Percentiles rank a stretch among this genome's conserved stretches.
phyloP scores from a whole-genome alignment of 2,329 filamentous ascomycete genomes.

The Coccinonectria pachysandricola region DNA sequence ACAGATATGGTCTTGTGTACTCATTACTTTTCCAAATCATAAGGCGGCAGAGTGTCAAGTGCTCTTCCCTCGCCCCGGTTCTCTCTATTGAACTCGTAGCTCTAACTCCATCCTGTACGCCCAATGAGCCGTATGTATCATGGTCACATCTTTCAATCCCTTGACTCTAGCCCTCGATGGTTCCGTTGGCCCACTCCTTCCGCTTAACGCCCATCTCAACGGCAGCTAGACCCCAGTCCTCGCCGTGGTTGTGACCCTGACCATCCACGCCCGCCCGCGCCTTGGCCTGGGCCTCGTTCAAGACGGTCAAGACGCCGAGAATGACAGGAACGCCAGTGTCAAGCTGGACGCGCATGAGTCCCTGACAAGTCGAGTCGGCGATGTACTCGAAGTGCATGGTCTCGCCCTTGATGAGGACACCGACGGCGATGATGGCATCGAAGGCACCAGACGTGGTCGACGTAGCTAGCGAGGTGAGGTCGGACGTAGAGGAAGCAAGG shows the following conservation, averaged over 20 bases:
- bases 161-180: conserved; percentile 32
- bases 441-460: conserved; percentile 51
- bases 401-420: conserved; percentile 94
- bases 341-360: conserved; percentile 87
- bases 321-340: conserved; percentile 83
- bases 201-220: conserved; percentile 90
- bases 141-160: too few species aligned
- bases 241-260: conserved; percentile 78
- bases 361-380: conserved; percentile 78
- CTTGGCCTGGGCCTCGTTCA: conserved; percentile 79
- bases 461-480: conserved; percentile 45
- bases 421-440: conserved; percentile 89
- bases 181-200: conserved; percentile 69
- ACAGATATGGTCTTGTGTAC: too few species aligned
- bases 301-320: conserved; percentile 82
- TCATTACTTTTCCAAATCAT: too few species aligned
- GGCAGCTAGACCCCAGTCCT: conserved; percentile 90
- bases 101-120: too few species aligned
- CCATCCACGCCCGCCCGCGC: conserved; percentile 67
- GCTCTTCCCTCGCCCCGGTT: too few species aligned
- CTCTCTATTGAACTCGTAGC: too few species aligned
- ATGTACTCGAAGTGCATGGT: conserved; percentile 99
- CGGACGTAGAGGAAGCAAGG: conserved; percentile 56
- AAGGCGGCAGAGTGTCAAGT: too few species aligned
- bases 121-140: too few species aligned